Evolutionary conservation across 352 stramenopile genomes (phyloP).

Genomic region (Pythium graminicola): DNA sequence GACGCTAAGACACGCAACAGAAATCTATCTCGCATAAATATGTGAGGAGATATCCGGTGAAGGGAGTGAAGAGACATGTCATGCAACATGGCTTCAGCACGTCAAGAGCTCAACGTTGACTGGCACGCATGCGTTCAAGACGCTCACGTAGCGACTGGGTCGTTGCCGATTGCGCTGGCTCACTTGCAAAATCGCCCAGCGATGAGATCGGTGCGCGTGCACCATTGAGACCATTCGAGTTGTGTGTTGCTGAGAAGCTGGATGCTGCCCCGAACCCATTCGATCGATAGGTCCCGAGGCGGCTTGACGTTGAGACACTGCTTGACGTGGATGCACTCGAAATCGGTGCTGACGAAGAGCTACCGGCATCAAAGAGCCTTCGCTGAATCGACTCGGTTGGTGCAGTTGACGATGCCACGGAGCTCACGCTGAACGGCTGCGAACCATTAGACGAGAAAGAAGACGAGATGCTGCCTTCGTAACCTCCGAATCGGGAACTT

Average conservation of each 20-base stretch:
- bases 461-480: constrained; percentile 16
- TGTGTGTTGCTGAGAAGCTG: constrained; percentile 46
- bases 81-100: neutral
- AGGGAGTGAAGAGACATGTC: neutral
- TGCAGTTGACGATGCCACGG: neutral
- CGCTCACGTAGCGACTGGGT: constrained; percentile 18
- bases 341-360: constrained; percentile 3
- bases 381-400: constrained; percentile 34
- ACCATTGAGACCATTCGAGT: constrained; percentile 17
- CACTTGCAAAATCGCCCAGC: constrained; percentile 11
- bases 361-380: constrained; percentile 42
- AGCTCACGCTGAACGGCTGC: constrained; percentile 9
- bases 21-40: neutral
- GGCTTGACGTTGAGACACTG: constrained; percentile 6
- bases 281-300: constrained; percentile 23
- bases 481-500: constrained; percentile 16
- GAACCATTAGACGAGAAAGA: constrained; percentile 8
- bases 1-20: constrained; percentile 2
- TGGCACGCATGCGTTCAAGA: constrained; percentile 18
- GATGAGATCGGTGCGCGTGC: constrained; percentile 10
- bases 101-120: neutral
- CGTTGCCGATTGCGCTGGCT: constrained; percentile 12
- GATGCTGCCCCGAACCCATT: constrained; percentile 20
- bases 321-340: neutral
- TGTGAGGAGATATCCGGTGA: neutral